Percentiles rank a stretch among this genome's conserved stretches.
phyloP scores from a whole-genome alignment of 2,329 filamentous ascomycete genomes.

The Paracoccidioides lutzii region DNA sequence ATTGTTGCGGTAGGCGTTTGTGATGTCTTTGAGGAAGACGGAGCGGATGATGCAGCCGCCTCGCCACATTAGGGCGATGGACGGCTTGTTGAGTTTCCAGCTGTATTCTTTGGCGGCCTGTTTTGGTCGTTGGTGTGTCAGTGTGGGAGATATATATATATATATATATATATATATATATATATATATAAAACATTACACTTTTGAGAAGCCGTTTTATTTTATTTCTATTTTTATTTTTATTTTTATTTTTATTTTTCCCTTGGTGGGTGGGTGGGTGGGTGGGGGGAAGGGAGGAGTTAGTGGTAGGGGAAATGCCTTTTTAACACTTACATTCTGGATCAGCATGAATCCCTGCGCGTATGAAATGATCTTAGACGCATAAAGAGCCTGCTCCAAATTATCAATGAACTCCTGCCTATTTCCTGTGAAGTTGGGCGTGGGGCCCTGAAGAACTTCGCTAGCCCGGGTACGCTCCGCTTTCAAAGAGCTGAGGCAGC shows the following conservation, averaged over 20 bases:
- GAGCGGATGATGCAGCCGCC: slow-evolving; percentile 99
- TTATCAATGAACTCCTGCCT: slow-evolving; percentile 89
- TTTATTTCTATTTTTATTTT: too few species aligned
- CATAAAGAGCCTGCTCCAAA: slow-evolving; percentile 96
- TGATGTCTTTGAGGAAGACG: slow-evolving; percentile 99
- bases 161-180: slow-evolving; percentile 4
- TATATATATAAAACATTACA: too few species aligned
- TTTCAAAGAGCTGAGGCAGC: slow-evolving; percentile 92
- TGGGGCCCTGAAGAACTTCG: slow-evolving; percentile 63
- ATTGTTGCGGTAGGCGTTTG: slow-evolving; percentile 85
- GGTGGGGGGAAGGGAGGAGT: too few species aligned
- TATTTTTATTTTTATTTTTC: not conserved
- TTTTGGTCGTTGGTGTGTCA: slow-evolving; percentile 16
- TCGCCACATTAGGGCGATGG: slow-evolving; percentile 99
- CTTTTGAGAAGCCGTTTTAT: too few species aligned
- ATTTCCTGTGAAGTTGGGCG: slow-evolving; percentile 73
- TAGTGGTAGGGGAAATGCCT: too few species aligned
- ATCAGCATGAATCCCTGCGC: slow-evolving; percentile 99
- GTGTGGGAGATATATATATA: not conserved
- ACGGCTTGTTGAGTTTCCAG: slow-evolving; percentile 99
- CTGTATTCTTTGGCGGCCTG: slow-evolving; percentile 88
- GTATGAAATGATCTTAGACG: slow-evolving; percentile 99
- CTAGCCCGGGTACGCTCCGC: slow-evolving; percentile 76
- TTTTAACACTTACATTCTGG: slow-evolving; percentile 60
- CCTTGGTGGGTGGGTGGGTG: too few species aligned